A percentile compares a stretch with the other conserved stretches of the same genome.
Conservation (phyloP, 2,329 filamentous ascomycete genomes). For the Pseudovirgaria hyperparasitica region DNA sequence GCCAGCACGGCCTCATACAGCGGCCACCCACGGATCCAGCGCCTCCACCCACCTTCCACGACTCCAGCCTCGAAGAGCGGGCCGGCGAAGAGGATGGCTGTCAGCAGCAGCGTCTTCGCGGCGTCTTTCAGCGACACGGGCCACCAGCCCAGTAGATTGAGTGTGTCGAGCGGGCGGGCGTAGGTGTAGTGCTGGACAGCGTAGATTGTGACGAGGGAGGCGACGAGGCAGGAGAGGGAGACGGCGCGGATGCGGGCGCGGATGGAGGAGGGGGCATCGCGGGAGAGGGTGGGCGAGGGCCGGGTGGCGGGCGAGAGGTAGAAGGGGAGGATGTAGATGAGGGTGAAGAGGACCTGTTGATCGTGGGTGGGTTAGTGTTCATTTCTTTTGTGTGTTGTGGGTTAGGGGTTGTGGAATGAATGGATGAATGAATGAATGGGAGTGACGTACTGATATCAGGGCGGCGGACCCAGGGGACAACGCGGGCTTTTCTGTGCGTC, state of each 20-base stretch:
- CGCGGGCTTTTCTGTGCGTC: no score
- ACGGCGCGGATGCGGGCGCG: conserved; percentile 73
- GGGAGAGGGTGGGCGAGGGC: conserved; percentile 63
- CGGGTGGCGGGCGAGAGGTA: conserved; percentile 72
- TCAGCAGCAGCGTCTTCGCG: conserved; percentile 52
- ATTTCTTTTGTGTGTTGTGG: no score
- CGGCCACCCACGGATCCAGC: conserved; percentile 46
- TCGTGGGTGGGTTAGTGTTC: no score
- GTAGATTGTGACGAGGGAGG: conserved; percentile 53
- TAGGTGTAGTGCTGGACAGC: conserved; percentile 46
- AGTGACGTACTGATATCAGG: no score
- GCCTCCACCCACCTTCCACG: conserved; percentile 55
- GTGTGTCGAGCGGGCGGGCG: conserved; percentile 36
- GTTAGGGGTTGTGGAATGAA: no score
- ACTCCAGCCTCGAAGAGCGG: conserved; percentile 72
- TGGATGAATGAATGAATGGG: no score
- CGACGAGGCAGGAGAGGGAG: conserved; percentile 57
- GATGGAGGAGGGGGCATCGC: conserved; percentile 84
- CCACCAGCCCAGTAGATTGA: conserved; percentile 71
- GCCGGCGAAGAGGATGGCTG: conserved; percentile 66
- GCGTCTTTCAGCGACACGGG: conserved; percentile 57
- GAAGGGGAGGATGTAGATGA: conserved; percentile 81
- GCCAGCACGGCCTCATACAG: conserved; percentile 45
- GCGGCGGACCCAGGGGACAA: no score
- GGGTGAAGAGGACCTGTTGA: conserved; percentile 68